Conservation (phyloP, 495 filamentous ascomycete species). For the Podospora sp. region DNA sequence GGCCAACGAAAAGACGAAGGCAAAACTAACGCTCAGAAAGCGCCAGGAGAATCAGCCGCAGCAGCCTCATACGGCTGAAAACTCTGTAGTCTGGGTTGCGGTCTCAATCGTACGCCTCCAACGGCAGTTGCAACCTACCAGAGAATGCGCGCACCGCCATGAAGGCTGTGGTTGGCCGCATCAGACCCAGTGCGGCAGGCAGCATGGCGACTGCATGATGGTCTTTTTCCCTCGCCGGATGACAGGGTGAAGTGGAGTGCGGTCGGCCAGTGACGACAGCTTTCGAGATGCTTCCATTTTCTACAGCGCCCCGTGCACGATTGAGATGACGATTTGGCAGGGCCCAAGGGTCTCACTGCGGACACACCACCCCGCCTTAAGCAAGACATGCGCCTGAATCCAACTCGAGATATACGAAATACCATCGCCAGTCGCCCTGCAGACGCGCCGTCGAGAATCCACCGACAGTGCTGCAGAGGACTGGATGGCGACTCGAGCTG, state of each 20-base stretch:
- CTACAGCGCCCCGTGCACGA: neutral
- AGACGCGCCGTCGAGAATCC: neutral
- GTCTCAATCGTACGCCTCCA: neutral
- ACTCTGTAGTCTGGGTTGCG: neutral
- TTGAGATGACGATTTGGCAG: constrained; percentile 19
- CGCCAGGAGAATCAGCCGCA: constrained; percentile 13
- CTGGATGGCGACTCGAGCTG: neutral
- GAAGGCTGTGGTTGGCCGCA: neutral
- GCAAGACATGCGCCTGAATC: neutral
- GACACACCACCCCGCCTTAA: neutral
- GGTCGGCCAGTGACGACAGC: constrained; percentile 4
- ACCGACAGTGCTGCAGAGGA: neutral
- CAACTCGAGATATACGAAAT: neutral
- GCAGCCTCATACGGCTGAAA: constrained; percentile 10
- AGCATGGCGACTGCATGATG: neutral
- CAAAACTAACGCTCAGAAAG: neutral
- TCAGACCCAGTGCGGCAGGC: neutral
- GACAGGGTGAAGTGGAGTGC: constrained; percentile 12
- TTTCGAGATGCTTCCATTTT: constrained; percentile 23
- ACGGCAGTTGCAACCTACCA: neutral
- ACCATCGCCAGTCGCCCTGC: neutral
- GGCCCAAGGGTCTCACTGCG: neutral
- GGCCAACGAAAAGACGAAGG: neutral
- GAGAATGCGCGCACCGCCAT: constrained; percentile 1
- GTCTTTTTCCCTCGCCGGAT: constrained; percentile 2